phyloP scores from a whole-genome alignment of 164 flowering plant genomes.

The Magnolia officinalis region DNA sequence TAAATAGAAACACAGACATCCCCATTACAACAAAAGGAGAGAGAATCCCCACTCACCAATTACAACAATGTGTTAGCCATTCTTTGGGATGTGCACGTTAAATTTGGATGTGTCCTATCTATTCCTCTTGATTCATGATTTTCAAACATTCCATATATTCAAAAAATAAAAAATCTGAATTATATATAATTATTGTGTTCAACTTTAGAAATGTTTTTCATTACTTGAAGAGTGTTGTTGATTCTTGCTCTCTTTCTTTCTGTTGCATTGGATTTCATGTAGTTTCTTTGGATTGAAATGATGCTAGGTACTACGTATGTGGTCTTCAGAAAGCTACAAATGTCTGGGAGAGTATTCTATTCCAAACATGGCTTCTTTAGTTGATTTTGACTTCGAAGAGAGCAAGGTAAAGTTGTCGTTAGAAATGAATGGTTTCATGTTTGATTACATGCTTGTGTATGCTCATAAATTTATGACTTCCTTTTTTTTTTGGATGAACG shows the following conservation, averaged over 20 bases:
- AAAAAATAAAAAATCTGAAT: not conserved
- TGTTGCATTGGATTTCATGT: not conserved
- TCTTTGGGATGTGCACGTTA: not conserved
- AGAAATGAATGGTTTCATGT: not conserved
- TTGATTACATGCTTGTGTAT: too few species aligned
- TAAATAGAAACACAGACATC: too few species aligned
- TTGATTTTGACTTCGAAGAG: slow-evolving; percentile 95
- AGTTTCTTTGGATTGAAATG: not conserved
- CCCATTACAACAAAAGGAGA: too few species aligned
- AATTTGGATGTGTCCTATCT: not conserved
- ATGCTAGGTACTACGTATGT: slow-evolving; percentile 77
- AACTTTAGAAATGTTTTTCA: not conserved
- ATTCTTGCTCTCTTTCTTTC: not conserved
- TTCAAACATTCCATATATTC: not conserved
- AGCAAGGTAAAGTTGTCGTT: slow-evolving; percentile 59
- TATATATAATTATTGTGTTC: not conserved
- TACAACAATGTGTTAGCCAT: too few species aligned
- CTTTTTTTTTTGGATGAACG: not conserved
- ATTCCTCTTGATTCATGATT: not conserved
- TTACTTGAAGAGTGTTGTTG: not conserved
- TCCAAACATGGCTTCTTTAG: slow-evolving; percentile 40
- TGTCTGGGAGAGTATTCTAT: slow-evolving; percentile 64
- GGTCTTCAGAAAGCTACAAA: slow-evolving; percentile 72
- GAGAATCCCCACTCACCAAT: too few species aligned
- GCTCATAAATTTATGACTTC: not conserved